Base-by-base conservation (phyloP, 306 rosid genomes). In the Mucuna pruriens region DNA sequence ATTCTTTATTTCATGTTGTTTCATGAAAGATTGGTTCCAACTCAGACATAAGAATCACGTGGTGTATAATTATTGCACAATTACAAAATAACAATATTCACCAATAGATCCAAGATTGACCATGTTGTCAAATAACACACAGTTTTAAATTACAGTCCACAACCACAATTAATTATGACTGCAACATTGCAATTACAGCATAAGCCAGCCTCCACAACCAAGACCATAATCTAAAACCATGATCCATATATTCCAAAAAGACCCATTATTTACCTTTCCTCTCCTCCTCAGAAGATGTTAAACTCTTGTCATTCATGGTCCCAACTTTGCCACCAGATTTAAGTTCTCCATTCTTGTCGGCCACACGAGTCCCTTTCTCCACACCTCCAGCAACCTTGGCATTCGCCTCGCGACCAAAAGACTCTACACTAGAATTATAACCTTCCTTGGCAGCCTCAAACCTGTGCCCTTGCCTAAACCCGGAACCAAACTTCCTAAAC, bases 401-500 rank as follows among this genome's bases (percentile, higher is more conserved):
- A 77, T 87, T 89, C 70, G 79, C 86, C 42, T 83, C 84, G 15
- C 71, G 63, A 69, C 78, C 71, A 76, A 78, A 63, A 84, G 87
- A 82, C 33, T 82, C 94, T 63, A 39, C 82, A 69, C 39, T 66
- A 71, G 88, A 75, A 85, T 63, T 76, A 65, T 80, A 86, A 11
- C 84, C 87, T 65, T 88, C 91, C 76, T 88, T 89, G 36, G 66
- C 75, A 19, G 58, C 29, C 63, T 90, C 97, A 52, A 25, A 69
- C 72, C 91, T 84, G 42, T 85, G 87, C 9, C 87, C 88, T 36
- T 79, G 97, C 89, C 79, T 90, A 88, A 82, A 38, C 72, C 72
- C 72, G 0, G 72, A 66, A 39, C 72, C 17, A 1, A 38, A 85
- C 81, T 89, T 88, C 89, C 77, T 89, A 57, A 64, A 89, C 31